Conservation (phyloP, 2,329 filamentous ascomycete species). For the Pseudocercospora fijiensis region DNA sequence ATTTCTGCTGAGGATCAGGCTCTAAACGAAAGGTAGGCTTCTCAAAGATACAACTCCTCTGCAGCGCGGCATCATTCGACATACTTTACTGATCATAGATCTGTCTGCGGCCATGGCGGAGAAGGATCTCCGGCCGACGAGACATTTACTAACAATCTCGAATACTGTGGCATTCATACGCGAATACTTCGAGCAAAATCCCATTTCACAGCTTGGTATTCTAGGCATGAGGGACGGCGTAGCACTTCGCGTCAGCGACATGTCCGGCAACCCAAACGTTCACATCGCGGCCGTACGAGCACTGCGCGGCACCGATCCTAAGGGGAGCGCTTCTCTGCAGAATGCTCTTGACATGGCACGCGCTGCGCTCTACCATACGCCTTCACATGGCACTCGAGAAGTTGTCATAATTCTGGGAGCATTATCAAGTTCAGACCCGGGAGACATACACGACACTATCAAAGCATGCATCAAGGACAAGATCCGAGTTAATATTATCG, state of each 20-base stretch:
- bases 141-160: constrained; percentile 77
- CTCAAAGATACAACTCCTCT: constrained; percentile 92
- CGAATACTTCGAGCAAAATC: constrained; percentile 98
- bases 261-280: constrained; percentile 86
- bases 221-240: constrained; percentile 92
- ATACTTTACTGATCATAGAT: constrained; percentile 86
- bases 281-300: constrained; percentile 77
- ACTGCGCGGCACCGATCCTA: constrained; percentile 45
- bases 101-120: constrained; percentile 92
- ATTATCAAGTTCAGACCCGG: constrained; percentile 84
- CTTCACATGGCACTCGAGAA: constrained; percentile 89
- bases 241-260: constrained; percentile 79
- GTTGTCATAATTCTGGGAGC: constrained; percentile 90
- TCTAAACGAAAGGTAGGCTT: constrained; percentile 53
- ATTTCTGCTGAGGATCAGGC: constrained; percentile 3
- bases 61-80: constrained; percentile 96
- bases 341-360: constrained; percentile 95
- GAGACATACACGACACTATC: constrained; percentile 92
- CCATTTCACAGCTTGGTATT: constrained; percentile 91
- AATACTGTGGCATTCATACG: constrained; percentile 85
- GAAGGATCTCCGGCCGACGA: constrained; percentile 87
- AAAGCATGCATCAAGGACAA: constrained; percentile 73
- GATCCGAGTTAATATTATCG: constrained; percentile 85
- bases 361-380: constrained; percentile 87
- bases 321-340: constrained; percentile 63